Conservation (phyloP, 371 early-diverging fungal genomes). For the Lichtheimia ramosa region DNA sequence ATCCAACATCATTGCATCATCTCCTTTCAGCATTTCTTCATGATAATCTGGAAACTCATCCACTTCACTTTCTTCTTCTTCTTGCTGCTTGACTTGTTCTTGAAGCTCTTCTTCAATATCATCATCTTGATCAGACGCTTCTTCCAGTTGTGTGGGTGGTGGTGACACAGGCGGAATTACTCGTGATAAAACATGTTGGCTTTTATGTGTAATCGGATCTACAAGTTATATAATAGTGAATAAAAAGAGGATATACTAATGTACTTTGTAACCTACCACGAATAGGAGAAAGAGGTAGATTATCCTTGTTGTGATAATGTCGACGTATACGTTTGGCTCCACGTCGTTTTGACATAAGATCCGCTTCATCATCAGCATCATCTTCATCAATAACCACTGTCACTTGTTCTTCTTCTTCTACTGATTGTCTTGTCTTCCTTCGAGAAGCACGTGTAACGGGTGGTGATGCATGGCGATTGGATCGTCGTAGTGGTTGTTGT, state of each 20-base stretch:
- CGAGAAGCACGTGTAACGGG: conserved; percentile 3
- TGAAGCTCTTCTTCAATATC: neutral
- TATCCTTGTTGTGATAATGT: conserved; percentile 13
- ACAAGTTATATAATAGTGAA: neutral
- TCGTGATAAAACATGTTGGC: neutral
- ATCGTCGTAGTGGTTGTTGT: conserved; percentile 1
- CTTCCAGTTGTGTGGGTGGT: conserved; percentile 3
- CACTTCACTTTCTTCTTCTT: conserved; percentile 45
- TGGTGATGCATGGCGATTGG: conserved; percentile 8
- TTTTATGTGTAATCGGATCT: neutral
- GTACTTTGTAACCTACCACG: neutral
- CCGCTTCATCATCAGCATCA: conserved; percentile 14
- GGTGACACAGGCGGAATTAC: conserved; percentile 4
- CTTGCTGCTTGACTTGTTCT: no score
- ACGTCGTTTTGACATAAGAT: conserved; percentile 1
- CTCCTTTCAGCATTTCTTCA: conserved; percentile 60
- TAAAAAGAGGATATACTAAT: no score
- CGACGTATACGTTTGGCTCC: conserved; percentile 16
- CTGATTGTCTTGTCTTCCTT: neutral
- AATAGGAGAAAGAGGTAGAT: conserved; percentile 12
- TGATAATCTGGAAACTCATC: conserved; percentile 53
- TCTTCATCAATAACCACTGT: neutral
- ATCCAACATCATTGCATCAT: conserved; percentile 36
- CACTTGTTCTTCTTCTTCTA: neutral
- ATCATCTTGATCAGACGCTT: conserved; percentile 7